Conservation (phyloP, 805 yeast genomes). For the Cyberlindnera lachancei region DNA sequence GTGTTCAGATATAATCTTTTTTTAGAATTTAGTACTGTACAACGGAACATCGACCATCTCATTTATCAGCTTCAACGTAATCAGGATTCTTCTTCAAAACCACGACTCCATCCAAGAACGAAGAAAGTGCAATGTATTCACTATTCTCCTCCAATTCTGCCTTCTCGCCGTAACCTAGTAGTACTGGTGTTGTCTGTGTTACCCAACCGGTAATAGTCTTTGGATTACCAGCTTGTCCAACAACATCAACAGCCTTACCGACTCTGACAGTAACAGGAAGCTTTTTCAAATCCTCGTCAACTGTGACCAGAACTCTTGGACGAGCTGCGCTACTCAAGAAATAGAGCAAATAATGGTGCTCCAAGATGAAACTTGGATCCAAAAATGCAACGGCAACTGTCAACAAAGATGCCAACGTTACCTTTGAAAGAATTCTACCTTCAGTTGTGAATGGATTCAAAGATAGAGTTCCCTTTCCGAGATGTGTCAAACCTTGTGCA, state of each 20-base stretch:
- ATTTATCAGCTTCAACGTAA: conserved; percentile 48
- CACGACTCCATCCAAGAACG: conserved; percentile 87
- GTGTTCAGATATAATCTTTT: too few species aligned
- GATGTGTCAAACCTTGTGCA: conserved; percentile 89
- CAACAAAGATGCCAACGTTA: conserved; percentile 80
- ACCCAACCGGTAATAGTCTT: conserved; percentile 99
- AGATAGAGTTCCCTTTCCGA: conserved; percentile 94
- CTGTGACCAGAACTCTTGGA: conserved; percentile 89
- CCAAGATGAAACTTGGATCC: conserved; percentile 80
- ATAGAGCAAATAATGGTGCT: conserved; percentile 77
- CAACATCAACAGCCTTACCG: conserved; percentile 98
- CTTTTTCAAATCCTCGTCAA: conserved; percentile 74
- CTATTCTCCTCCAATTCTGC: conserved; percentile 91
- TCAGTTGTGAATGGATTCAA: conserved; percentile 86
- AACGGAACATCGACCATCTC: not conserved
- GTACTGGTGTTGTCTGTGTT: conserved; percentile 95
- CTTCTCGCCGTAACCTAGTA: conserved; percentile 87
- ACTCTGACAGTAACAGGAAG: conserved; percentile 94
- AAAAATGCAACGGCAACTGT: conserved; percentile 78
- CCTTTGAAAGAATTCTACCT: conserved; percentile 79
- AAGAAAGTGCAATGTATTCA: conserved; percentile 77
- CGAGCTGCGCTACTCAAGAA: conserved; percentile 82
- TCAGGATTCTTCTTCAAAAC: conserved; percentile 89
- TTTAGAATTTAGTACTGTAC: not conserved
- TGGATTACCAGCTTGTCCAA: conserved; percentile 99